Percentiles rank a stretch among this genome's conserved stretches.
Evolutionary conservation across 805 yeast genomes (phyloP).

Genomic region (Kuraishia cidri): DNA sequence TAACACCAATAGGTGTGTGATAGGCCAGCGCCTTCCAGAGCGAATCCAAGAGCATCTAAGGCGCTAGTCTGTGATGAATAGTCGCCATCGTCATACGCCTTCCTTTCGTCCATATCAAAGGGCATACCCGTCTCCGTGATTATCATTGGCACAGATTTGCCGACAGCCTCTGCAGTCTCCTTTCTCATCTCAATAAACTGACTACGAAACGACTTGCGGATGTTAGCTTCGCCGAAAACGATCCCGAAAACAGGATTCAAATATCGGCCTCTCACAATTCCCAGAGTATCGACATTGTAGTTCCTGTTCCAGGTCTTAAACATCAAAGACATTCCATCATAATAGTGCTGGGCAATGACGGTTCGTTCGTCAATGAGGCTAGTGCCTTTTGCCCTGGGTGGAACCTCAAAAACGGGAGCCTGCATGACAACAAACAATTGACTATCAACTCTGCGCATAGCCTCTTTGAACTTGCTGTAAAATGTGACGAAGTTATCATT

Average conservation of each 20-base stretch:
- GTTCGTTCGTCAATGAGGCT: slow-evolving; percentile 53
- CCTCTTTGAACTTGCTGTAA: slow-evolving; percentile 39
- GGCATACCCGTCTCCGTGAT: slow-evolving; percentile 98
- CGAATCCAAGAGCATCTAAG: slow-evolving; percentile 72
- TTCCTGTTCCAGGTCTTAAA: slow-evolving; percentile 79
- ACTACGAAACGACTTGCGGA: slow-evolving; percentile 58
- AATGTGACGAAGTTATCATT: slow-evolving; percentile 55
- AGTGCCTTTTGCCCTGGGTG: slow-evolving; percentile 55
- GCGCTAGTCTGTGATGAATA: slow-evolving; percentile 74
- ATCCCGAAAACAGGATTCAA: slow-evolving; percentile 62
- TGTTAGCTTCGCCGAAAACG: slow-evolving; percentile 75
- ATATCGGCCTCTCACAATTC: slow-evolving; percentile 75
- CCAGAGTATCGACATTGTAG: slow-evolving; percentile 84
- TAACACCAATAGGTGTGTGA: slow-evolving; percentile 87
- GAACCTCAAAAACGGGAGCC: slow-evolving; percentile 72
- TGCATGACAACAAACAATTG: slow-evolving; percentile 58
- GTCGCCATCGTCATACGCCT: slow-evolving; percentile 57
- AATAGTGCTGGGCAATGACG: slow-evolving; percentile 81
- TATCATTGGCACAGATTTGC: slow-evolving; percentile 57
- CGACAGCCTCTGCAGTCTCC: slow-evolving; percentile 59
- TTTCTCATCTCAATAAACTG: slow-evolving; percentile 60
- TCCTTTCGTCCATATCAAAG: slow-evolving; percentile 82
- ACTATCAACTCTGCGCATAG: slow-evolving; percentile 34
- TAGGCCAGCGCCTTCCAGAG: slow-evolving; percentile 65
- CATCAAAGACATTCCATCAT: slow-evolving; percentile 92